phyloP scores from a whole-genome alignment of 2,329 filamentous ascomycete genomes.

The Venturia effusa region DNA sequence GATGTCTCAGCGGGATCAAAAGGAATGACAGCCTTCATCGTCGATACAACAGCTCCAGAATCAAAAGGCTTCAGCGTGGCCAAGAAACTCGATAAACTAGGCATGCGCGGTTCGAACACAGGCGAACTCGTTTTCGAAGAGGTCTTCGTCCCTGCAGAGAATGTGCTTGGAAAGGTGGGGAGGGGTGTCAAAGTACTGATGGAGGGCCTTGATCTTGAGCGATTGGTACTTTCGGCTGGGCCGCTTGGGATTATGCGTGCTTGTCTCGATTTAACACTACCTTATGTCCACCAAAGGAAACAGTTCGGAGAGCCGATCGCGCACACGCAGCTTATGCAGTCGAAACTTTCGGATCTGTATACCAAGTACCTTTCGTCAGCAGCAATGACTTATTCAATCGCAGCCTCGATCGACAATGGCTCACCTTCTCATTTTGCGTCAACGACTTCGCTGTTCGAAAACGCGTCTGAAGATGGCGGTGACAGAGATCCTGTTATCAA shows the following conservation, averaged over 20 bases:
- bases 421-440: conserved; percentile 19
- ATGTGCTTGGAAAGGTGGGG: conserved; percentile 71
- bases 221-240: conserved; percentile 81
- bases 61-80: conserved; percentile 67
- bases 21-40: conserved; percentile 90
- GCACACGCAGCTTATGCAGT: conserved; percentile 87
- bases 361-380: conserved; percentile 76
- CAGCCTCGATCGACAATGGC: conserved; percentile 63
- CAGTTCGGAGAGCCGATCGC: conserved; percentile 84
- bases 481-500: conserved; percentile 17
- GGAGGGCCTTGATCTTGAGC: conserved; percentile 90
- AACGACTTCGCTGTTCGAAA: conserved; percentile 30
- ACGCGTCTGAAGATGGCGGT: not conserved
- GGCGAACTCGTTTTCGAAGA: conserved; percentile 86
- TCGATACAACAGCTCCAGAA: conserved; percentile 46
- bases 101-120: conserved; percentile 95
- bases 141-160: conserved; percentile 76
- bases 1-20: conserved; percentile 68
- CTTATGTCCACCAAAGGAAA: conserved; percentile 78
- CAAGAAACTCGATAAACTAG: conserved; percentile 92
- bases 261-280: conserved; percentile 71
- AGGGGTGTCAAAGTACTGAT: conserved; percentile 83
- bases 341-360: conserved; percentile 93
- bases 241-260: conserved; percentile 91
- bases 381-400: conserved; percentile 82